Base-by-base conservation (phyloP, 2,329 filamentous ascomycete species). In the Microthyrium microscopicum region DNA sequence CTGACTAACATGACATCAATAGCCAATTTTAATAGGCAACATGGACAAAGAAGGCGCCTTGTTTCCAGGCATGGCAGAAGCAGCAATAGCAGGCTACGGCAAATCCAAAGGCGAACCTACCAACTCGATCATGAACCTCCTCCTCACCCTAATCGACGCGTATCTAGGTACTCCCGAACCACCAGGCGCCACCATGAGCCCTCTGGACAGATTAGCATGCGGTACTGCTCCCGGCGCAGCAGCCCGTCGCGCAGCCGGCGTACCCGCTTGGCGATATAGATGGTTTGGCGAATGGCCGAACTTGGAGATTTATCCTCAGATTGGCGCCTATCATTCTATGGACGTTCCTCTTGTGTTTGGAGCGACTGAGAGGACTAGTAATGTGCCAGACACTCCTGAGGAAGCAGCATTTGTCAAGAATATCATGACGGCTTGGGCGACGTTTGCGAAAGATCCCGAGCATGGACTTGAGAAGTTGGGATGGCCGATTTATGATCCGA, bases 401-500 rank as follows among this genome's bases (percentile, higher is more conserved):
- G 29, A 31, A 9, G 29, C 29, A 22, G 8, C 11, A 16, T 12
- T 33, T 9, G 20, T 33, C 18, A 33, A 33, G 20, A 34, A 26
- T 9, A 26, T 32, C 12, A 37, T 34, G 35, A 17, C 19, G 13
- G 35, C 35, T 13, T 37, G 35, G 35, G 27, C 29, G 1, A 16
- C 16, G 4, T 37, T 37, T 29, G 35, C 35, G 4, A 37, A 37
- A 20, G 35, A 37, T 29, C 31, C 35, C 13, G 32, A n/a, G 2
- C 27, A 37, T 9, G 29, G 26, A 4, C 18, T 37, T 18, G 21
- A 5, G 26, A 18, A 15, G 3, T 15, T 38, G 3, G 33, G 33
- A 8, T 38, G 36, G 36, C 36, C 36, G 4, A n/a, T 29, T 16
- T 38, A 38, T 30, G 34, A 38, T 31, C n/a, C 34, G 15, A 18